Evolutionary conservation across 345 rosid species (phyloP).

Genomic region (Melaleuca alternifolia): DNA sequence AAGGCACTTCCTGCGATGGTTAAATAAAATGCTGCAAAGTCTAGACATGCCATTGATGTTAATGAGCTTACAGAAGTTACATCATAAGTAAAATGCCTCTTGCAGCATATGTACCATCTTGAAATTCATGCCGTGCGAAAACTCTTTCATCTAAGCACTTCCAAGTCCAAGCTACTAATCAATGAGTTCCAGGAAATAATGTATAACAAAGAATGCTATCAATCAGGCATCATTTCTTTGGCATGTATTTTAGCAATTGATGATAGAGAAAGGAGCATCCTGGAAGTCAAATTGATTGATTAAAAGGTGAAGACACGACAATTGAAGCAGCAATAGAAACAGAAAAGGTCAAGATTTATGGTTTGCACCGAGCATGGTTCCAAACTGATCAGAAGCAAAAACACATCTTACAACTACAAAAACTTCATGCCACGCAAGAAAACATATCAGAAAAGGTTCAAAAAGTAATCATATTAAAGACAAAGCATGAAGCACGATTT

Average conservation of each 20-base stretch:
- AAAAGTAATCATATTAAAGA: neutral
- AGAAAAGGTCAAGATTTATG: neutral
- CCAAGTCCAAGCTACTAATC: neutral
- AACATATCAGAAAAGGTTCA: neutral
- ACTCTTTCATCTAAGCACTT: neutral
- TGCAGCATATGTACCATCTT: neutral
- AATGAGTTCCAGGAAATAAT: neutral
- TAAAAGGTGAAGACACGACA: too few species aligned
- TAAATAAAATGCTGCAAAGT: neutral
- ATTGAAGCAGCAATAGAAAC: fast-evolving
- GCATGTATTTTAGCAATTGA: neutral
- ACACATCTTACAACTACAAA: neutral
- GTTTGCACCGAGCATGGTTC: neutral
- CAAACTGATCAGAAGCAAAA: fast-evolving
- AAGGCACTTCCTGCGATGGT: neutral
- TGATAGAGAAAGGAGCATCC: neutral
- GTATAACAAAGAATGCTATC: neutral
- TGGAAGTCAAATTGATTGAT: neutral
- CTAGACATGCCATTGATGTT: neutral
- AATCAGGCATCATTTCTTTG: neutral
- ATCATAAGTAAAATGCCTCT: neutral
- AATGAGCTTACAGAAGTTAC: neutral
- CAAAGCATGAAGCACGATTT: neutral
- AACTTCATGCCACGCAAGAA: neutral
- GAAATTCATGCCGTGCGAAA: neutral